Conservation (phyloP, 805 yeast genomes). For the Metschnikowia baotianmanensis region DNA sequence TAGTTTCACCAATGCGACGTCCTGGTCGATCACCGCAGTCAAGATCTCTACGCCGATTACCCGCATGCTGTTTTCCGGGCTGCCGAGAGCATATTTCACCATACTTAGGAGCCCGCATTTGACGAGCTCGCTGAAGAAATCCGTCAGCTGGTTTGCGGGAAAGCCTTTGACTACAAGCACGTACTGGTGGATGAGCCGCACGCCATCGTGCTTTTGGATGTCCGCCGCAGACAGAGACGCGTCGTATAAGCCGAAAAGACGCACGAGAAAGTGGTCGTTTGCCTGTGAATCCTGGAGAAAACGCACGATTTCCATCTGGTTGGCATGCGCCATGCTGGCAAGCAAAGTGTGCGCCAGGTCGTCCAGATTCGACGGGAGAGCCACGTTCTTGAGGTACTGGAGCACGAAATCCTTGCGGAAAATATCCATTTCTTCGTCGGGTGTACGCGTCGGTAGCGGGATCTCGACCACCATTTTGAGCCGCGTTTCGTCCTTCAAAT, state of each 20-base stretch:
- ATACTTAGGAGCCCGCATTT: slow-evolving; percentile 67
- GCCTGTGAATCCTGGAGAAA: slow-evolving; percentile 49
- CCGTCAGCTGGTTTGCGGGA: slow-evolving; percentile 58
- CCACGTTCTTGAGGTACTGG: slow-evolving; percentile 84
- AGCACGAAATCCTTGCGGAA: slow-evolving; percentile 75
- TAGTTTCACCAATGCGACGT: slow-evolving; percentile 57
- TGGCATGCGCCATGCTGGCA: slow-evolving; percentile 61
- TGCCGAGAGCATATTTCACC: slow-evolving; percentile 68
- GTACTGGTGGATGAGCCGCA: slow-evolving; percentile 76
- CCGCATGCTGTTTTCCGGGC: slow-evolving; percentile 47
- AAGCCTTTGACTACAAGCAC: slow-evolving; percentile 68
- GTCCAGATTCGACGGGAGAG: slow-evolving; percentile 75
- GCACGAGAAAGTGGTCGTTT: slow-evolving; percentile 46
- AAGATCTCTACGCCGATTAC: slow-evolving; percentile 78
- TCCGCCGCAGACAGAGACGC: slow-evolving; percentile 1
- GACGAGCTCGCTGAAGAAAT: slow-evolving; percentile 62
- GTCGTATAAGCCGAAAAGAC: slow-evolving; percentile 58
- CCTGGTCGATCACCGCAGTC: slow-evolving; percentile 80
- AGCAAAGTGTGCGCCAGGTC: slow-evolving; percentile 72
- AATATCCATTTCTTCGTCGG: slow-evolving; percentile 42
- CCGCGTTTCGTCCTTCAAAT: slow-evolving; percentile 51
- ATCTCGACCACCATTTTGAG: slow-evolving; percentile 66
- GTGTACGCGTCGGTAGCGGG: slow-evolving; percentile 43
- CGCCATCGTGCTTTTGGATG: slow-evolving; percentile 56
- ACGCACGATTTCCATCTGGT: slow-evolving; percentile 65